Base-by-base conservation (phyloP, 495 filamentous ascomycete genomes). In the Chaetomium cochliodes region DNA sequence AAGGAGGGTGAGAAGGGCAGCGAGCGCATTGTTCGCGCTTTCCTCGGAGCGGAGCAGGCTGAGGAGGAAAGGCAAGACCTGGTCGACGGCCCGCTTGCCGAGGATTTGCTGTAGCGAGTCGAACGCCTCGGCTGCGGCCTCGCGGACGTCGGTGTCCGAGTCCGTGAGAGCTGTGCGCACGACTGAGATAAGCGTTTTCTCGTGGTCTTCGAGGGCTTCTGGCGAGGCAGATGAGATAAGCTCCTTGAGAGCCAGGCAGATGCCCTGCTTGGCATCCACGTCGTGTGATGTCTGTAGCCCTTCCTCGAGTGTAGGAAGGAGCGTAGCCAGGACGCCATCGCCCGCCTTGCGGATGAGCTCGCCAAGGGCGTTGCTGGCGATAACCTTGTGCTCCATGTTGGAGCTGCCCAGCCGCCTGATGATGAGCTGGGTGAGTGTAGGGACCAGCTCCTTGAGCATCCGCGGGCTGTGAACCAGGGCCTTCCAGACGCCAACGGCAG, bases 301-400 rank as follows among this genome's bases (percentile, higher is more conserved):
- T 74, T 96, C 92, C 72, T 98, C 93, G 39, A 98, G 86, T 11
- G 93, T 92, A 20, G 94, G 94, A 58, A 98, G 78, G 62, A 98
- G 79, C 53, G 86, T 96, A 15, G 92, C 84, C 64, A 98, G 77
- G 57, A 98, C 92, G 58, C 92, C 89, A 71, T 98, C 94, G 60
- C 94, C 94, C 68, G 93, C 93, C 77, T 96, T 98, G 66, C 94
- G 86, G 69, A 98, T 98, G 30, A 98, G 82, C 72, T 98, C 94
- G 68, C 94, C 96, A 56, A 98, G 82, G 13, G 94, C 92, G 74
- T 98, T 98, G 70, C 93, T 92, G 55, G 94, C 96, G 79, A 98
- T 98, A 64, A 96, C 89, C 78, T 96, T 97, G 75, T 98, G 94
- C 75, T 98, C 94, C 88, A 96, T 91, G 71, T 97, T 98, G 4